Evolutionary conservation across 768 basidiomycete genomes (phyloP).

Genomic region (Sporobolomyces roseus): DNA sequence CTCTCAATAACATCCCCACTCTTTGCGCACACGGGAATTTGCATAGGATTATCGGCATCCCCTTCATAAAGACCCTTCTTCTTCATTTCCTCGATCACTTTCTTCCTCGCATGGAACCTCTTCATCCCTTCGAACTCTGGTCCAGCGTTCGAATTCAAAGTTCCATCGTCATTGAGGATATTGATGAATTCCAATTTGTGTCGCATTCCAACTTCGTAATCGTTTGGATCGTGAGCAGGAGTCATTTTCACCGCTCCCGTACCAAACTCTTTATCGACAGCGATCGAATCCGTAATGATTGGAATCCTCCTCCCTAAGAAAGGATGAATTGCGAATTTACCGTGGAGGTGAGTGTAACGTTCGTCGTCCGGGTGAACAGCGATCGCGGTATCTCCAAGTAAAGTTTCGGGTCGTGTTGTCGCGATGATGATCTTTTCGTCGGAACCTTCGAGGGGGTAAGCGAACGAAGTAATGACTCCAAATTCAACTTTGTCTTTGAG

Average conservation of each 20-base stretch:
- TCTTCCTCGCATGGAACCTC: conserved; percentile 85
- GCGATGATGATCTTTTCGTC: conserved; percentile 90
- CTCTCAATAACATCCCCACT: conserved; percentile 96
- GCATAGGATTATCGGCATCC: conserved; percentile 95
- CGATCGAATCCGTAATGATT: conserved; percentile 76
- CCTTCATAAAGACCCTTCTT: conserved; percentile 81
- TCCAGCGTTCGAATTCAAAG: conserved; percentile 85
- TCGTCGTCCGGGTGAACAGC: conserved; percentile 92
- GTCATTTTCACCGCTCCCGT: conserved; percentile 99
- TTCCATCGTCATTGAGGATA: conserved; percentile 93
- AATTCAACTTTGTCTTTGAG: conserved; percentile 94
- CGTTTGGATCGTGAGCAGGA: conserved; percentile 93
- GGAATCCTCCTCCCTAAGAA: conserved; percentile 81
- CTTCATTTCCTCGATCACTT: conserved; percentile 76
- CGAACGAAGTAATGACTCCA: conserved; percentile 93
- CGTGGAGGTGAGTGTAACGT: conserved; percentile 91
- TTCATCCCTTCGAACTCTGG: conserved; percentile 75
- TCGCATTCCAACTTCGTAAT: conserved; percentile 86
- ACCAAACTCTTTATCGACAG: conserved; percentile 89
- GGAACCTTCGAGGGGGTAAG: conserved; percentile 81
- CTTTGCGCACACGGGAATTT: conserved; percentile 90
- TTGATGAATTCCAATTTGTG: conserved; percentile 89
- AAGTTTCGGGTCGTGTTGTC: conserved; percentile 96
- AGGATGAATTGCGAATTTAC: conserved; percentile 73
- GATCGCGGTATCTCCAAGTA: conserved; percentile 95